Base-by-base conservation (phyloP, 495 filamentous ascomycete species). In the Durotheca rogersii region DNA sequence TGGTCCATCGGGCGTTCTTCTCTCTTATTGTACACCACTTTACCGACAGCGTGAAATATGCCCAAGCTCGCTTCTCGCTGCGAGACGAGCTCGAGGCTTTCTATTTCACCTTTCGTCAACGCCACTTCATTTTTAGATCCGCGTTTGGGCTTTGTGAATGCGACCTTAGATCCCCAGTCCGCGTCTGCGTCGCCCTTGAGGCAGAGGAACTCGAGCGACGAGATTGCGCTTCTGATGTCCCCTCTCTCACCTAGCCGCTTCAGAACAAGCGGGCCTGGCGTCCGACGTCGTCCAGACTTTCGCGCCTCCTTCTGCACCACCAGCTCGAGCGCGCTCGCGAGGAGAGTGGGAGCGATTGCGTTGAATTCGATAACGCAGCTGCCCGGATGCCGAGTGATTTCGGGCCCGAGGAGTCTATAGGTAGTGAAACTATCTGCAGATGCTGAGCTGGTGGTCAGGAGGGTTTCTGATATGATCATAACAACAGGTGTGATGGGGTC, bases 41-140 rank as follows among this genome's bases (percentile, higher is more conserved):
- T 96, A 11, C 91, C 94, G 39, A 99, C 85, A 19, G 94, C 90
- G 67, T 99, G 94, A 61, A 99, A 99, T 47, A 99, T 85, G 1
- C 90, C 91, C 5, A 96, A 73, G 53, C 80, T 92, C 14, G 87
- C 80, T 68, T 96, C 90, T 38, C 94, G 80, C 58, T 91, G 88
- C 1, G 86, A 89, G 3, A 97, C 76, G 34, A 88, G 63, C 53
- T 86, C 76, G 2, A 95, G 66, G 12, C 81, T 86, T 41, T 87
- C 81, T 40, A 76, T 72, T 59, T 95, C 92, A 53, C 85, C 81
- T 30, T 78, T 75, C 0, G 89, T 92, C 17, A 90, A 55, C 2
- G 80, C 61, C n/a, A 72, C 67, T 15, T 69, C 63, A 21, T 78
- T 74, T 51, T 78, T 81, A 20, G 74, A 67, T 12, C 69, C 69